These are phyloP conservation scores for Hippophae rhamnoides DNA, from an alignment of 306 rosid genomes.

Conservation along the genomic window DNA sequence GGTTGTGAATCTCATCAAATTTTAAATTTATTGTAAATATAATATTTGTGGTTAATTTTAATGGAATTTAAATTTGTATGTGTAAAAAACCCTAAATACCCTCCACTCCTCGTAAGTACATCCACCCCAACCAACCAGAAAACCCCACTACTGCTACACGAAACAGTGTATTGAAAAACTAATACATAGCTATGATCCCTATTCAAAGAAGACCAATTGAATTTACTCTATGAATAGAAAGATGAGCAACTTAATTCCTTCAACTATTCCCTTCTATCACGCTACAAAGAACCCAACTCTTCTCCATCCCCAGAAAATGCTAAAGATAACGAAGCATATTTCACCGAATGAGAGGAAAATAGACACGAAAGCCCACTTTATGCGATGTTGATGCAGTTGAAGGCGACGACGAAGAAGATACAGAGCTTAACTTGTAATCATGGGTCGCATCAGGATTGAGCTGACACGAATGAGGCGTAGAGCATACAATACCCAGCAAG, in stretches of 20 bases:
- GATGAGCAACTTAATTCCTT: constrained; percentile 75
- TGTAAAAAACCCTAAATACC: too few relatives aligned
- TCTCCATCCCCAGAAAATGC: constrained; percentile 49
- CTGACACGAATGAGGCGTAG: constrained; percentile 68
- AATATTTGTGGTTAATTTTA: too few relatives aligned
- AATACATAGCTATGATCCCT: constrained; percentile 83
- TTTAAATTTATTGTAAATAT: too few relatives aligned
- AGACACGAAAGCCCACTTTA: constrained; percentile 71
- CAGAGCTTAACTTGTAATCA: constrained; percentile 66
- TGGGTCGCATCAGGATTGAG: constrained; percentile 47
- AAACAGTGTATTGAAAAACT: constrained; percentile 80
- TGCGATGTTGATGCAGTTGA: constrained; percentile 59
- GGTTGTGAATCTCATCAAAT: too few relatives aligned
- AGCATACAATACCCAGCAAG: constrained; percentile 79
- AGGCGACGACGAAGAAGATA: constrained; percentile 56
- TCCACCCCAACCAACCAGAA: constrained; percentile 7
- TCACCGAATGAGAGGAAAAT: constrained; percentile 58
- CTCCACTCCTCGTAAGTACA: too few relatives aligned
- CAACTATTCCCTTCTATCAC: constrained; percentile 51
- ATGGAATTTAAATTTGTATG: too few relatives aligned
- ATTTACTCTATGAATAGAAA: constrained; percentile 53
- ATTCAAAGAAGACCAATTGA: constrained; percentile 45
- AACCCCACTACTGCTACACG: constrained; percentile 41
- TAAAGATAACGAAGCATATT: constrained; percentile 40
- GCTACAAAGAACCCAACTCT: constrained; percentile 48